phyloP scores from a whole-genome alignment of 768 basidiomycete genomes.

The Gautieria morchelliformis region DNA sequence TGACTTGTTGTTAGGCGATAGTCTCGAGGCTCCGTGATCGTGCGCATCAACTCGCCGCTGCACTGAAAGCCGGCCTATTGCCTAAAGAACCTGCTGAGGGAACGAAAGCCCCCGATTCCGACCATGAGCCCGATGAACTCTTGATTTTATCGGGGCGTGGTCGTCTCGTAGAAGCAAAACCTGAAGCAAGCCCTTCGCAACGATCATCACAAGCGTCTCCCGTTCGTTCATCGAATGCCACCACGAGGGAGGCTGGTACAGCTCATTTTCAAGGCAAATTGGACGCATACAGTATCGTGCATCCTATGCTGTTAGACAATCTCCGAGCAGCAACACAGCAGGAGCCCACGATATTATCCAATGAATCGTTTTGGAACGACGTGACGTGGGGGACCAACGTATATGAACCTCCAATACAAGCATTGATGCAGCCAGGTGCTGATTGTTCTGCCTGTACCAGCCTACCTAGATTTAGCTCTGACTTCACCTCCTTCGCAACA shows the following conservation, averaged over 20 bases:
- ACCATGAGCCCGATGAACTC: conserved; percentile 2
- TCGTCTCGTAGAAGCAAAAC: conserved; percentile 2
- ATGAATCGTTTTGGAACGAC: not conserved
- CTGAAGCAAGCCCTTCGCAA: not conserved
- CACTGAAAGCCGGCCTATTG: not conserved
- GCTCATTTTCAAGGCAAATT: not conserved
- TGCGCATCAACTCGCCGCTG: conserved; percentile 4
- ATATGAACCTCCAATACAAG: not conserved
- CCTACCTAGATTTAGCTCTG: no score
- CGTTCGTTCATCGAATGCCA: not conserved
- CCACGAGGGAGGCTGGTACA: not conserved
- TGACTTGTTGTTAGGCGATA: not conserved
- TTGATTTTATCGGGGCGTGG: conserved; percentile 3
- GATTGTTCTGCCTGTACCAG: not conserved
- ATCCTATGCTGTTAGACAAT: conserved; percentile 1
- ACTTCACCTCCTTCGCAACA: not conserved
- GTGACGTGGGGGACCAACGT: not conserved
- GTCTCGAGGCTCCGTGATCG: conserved; percentile 6
- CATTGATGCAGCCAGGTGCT: not conserved
- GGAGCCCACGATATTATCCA: not conserved
- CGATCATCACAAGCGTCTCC: not conserved
- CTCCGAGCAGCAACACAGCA: conserved; percentile 2
- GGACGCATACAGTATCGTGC: not conserved
- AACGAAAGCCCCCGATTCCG: not conserved
- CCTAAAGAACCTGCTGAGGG: not conserved